A percentile compares a stretch with the other conserved stretches of the same genome.
Conservation (phyloP, 2,329 filamentous ascomycete species). For the Amylocarpus encephaloides region DNA sequence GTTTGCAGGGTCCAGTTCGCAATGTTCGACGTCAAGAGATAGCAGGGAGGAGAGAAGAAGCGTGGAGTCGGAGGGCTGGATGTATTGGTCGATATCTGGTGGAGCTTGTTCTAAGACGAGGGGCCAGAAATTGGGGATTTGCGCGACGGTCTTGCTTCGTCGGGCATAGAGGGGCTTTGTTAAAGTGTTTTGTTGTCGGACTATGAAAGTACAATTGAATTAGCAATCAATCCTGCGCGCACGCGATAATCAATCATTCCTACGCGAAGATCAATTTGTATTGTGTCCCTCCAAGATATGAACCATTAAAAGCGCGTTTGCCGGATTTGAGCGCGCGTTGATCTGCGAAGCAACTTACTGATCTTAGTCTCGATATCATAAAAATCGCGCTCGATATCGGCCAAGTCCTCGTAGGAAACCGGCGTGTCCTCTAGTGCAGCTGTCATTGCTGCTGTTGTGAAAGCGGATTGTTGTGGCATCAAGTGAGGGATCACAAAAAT, state of each 20-base stretch:
- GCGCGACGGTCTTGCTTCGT: conserved; percentile 61
- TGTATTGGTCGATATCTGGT: conserved; percentile 78
- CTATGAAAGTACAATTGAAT: conserved; percentile 37
- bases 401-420: conserved; percentile 69
- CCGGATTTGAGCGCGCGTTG: too few relatives aligned
- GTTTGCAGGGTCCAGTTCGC: conserved; percentile 54
- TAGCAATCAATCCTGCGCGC: conserved; percentile 7
- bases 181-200: conserved; percentile 65
- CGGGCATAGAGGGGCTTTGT: conserved; percentile 68
- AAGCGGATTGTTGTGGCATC: conserved; percentile 26
- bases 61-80: conserved; percentile 72
- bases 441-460: conserved; percentile 28
- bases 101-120: conserved; percentile 85
- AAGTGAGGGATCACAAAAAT: neutral
- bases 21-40: conserved; percentile 67
- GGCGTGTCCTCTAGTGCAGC: conserved; percentile 36
- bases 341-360: conserved; percentile 47
- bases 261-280: neutral
- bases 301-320: too few relatives aligned
- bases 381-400: conserved; percentile 75
- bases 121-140: conserved; percentile 90
- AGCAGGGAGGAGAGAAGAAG: conserved; percentile 64
- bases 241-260: neutral
- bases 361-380: conserved; percentile 77
- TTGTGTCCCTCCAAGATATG: too few relatives aligned